These are phyloP conservation scores for Penicillium sp. DNA, from an alignment of 2,329 filamentous ascomycete species.

Conservation along the genomic window DNA sequence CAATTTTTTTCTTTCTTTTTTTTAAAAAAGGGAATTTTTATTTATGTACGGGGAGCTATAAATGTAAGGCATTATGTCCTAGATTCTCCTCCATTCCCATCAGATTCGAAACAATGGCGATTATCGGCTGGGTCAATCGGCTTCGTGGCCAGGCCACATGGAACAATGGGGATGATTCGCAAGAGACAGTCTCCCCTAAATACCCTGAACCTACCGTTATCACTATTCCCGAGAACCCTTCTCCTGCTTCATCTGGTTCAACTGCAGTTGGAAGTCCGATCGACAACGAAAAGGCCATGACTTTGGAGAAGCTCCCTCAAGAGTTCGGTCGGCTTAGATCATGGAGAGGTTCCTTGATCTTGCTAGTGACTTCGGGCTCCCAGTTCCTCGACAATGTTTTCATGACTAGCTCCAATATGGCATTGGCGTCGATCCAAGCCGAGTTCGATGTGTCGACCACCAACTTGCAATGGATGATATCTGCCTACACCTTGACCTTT, in stretches of 20 bases:
- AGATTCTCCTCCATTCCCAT: not conserved
- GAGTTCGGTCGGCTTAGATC: constrained; percentile 36
- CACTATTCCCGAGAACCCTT: constrained; percentile 12
- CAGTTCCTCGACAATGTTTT: constrained; percentile 45
- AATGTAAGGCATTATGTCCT: not conserved
- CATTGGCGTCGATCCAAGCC: constrained; percentile 39
- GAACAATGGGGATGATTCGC: constrained; percentile 1
- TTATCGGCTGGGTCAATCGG: constrained; percentile 13
- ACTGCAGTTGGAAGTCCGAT: constrained; percentile 15
- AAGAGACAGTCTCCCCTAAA: constrained; percentile 6
- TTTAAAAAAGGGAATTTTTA: not conserved
- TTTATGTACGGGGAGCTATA: not conserved
- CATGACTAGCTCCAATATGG: constrained; percentile 43
- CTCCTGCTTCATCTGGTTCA: constrained; percentile 1
- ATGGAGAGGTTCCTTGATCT: constrained; percentile 37
- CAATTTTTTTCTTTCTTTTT: not conserved
- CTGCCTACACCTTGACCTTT: constrained; percentile 40
- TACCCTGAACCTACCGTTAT: constrained; percentile 15
- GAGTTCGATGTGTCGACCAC: constrained; percentile 34
- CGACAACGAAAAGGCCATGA: constrained; percentile 17
- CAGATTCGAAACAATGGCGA: constrained; percentile 9
- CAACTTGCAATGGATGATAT: constrained; percentile 42
- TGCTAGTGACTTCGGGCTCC: constrained; percentile 41
- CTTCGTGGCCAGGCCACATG: constrained; percentile 8
- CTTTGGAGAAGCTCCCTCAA: constrained; percentile 20